Conservation (phyloP, 2,329 filamentous ascomycete genomes). For the Albophoma yamanashiensis region DNA sequence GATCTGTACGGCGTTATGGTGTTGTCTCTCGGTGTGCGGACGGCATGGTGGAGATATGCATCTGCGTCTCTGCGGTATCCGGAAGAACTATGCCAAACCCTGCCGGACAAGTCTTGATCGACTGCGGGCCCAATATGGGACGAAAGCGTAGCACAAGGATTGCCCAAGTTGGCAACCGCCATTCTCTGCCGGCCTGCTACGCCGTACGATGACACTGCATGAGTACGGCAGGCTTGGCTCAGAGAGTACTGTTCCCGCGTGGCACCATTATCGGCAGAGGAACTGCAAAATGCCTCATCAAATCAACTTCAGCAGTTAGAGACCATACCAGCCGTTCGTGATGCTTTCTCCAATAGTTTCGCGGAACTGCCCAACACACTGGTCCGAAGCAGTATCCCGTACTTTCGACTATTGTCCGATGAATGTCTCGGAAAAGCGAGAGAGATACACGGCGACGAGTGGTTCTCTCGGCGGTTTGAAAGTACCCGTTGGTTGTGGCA, state of each 20-base stretch:
- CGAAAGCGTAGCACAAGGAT: not conserved
- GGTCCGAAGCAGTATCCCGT: not conserved
- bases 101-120: not conserved
- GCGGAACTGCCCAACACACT: not conserved
- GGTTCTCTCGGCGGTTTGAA: not conserved
- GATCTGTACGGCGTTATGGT: not conserved
- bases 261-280: not conserved
- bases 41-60: not conserved
- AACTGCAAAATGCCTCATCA: not conserved
- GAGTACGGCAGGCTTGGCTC: not conserved
- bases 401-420: not conserved
- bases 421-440: not conserved
- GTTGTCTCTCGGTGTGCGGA: not conserved
- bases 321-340: not conserved
- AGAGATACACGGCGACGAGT: not conserved
- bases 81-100: not conserved
- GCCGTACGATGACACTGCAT: not conserved
- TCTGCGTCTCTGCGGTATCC: not conserved
- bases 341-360: not conserved
- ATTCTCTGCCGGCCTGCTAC: not conserved
- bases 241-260: not conserved
- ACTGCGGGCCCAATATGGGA: not conserved
- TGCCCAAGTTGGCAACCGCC: not conserved
- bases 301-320: not conserved
- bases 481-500: not conserved